phyloP scores from a whole-genome alignment of 106 monocot species.

The Dendrobium nobile region DNA sequence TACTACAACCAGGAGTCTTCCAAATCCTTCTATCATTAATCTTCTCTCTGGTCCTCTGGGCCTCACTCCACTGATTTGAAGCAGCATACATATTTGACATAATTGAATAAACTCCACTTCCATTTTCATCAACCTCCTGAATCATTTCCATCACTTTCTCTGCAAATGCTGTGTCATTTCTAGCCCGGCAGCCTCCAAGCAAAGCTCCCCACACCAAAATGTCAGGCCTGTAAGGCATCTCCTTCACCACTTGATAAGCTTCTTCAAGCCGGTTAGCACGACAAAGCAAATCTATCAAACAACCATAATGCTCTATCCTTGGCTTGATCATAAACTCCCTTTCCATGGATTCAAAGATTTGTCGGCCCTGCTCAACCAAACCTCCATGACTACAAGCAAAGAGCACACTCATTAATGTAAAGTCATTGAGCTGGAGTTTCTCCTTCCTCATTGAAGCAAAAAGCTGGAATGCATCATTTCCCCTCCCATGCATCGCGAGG shows the following conservation, averaged over 20 bases:
- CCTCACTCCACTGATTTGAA: slow-evolving; percentile 22
- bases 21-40: slow-evolving; percentile 18
- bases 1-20: slow-evolving; percentile 25
- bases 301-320: slow-evolving; percentile 39
- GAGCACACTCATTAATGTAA: slow-evolving; percentile 34
- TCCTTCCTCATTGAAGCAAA: slow-evolving; percentile 18
- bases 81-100: slow-evolving; percentile 31
- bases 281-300: slow-evolving; percentile 36
- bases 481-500: slow-evolving; percentile 24
- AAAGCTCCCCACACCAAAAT: slow-evolving; percentile 32
- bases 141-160: slow-evolving; percentile 22
- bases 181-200: slow-evolving; percentile 28
- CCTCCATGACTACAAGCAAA: slow-evolving; percentile 45
- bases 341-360: slow-evolving; percentile 21
- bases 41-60: slow-evolving; percentile 13
- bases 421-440: slow-evolving; percentile 17
- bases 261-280: slow-evolving; percentile 22
- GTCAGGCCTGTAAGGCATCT: slow-evolving; percentile 33
- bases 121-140: slow-evolving; percentile 11
- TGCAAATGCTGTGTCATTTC: slow-evolving; percentile 16
- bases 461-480: slow-evolving; percentile 18
- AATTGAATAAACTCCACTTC: slow-evolving; percentile 29
- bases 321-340: slow-evolving; percentile 16
- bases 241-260: slow-evolving; percentile 14
- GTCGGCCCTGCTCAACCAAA: slow-evolving; percentile 28